Evolutionary conservation across 2,329 filamentous ascomycete genomes (phyloP).

Genomic region (Tolypocladium inflatum): DNA sequence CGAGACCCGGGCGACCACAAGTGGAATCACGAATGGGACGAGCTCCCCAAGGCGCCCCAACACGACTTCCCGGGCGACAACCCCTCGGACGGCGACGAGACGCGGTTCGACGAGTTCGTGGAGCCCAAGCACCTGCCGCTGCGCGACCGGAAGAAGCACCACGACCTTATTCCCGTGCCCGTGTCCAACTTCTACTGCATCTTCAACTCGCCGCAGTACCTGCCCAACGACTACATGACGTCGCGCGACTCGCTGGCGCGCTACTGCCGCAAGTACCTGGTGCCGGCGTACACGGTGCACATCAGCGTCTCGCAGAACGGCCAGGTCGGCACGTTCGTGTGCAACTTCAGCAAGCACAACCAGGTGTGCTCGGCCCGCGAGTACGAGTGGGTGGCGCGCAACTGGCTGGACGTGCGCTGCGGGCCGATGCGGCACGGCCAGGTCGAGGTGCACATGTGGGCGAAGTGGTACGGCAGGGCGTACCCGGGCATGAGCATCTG

Average conservation of each 20-base stretch:
- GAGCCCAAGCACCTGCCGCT: too few species aligned
- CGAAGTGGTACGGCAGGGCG: conserved; percentile 2
- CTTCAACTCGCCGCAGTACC: background rate
- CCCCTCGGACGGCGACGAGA: too few species aligned
- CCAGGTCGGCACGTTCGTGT: background rate
- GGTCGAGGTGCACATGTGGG: background rate
- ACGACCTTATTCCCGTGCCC: background rate
- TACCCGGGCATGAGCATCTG: background rate
- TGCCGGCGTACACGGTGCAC: background rate
- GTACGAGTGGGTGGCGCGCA: background rate
- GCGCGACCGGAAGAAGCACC: background rate
- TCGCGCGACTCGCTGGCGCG: background rate
- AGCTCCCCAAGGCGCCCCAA: background rate
- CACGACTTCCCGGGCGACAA: background rate
- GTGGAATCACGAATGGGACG: too few species aligned
- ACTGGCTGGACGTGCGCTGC: background rate
- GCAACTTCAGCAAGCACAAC: background rate
- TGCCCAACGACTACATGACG: background rate
- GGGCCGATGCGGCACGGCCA: background rate
- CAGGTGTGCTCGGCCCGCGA: conserved; percentile 1
- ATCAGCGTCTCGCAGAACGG: conserved; percentile 1
- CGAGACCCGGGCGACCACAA: too few species aligned
- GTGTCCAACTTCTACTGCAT: background rate
- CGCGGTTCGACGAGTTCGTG: too few species aligned
- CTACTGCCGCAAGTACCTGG: conserved; percentile 2